Evolutionary conservation across 176 grass and related monocot genomes (phyloP), one percentile per base, ranked within the genome.

Genomic region (Oryza australiensis): DNA sequence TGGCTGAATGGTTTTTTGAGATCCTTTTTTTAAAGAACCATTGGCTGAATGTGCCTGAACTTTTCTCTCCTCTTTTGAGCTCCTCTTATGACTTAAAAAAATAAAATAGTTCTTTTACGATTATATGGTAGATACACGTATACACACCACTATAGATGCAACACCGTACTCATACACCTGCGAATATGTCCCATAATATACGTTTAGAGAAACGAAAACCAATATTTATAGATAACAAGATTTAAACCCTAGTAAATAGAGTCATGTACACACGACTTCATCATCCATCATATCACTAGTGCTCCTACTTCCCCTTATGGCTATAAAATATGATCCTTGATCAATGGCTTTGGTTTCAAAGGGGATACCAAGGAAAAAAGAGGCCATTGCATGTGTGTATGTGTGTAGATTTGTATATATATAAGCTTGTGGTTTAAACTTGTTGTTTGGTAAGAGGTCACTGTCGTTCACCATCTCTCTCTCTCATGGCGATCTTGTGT

Each of bases 371-470:
- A 35, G 34, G 34, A 15, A 74, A 22, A 26, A 48, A 48, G 22
- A 55, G 18, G 18, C 5, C 18, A 55, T 55, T 22, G 1, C 35
- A 37, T 8, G 18, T 55, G 15, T n/a, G 20, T n/a, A 9, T 33
- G 1, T 32, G 8, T n/a, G 4, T 33, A 0, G 46, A 49, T 51
- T 12, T 40, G 38, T 30, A 7, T 34, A n/a, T 29, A 32, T 6
- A 16, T 26, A n/a, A 57, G 55, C 64, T 70, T 76, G 70, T 64
- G 40, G 82, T 38, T 75, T 65, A 70, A 74, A 81, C 62, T 22
- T 75, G 69, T 2, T 33, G 77, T 81, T 15, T 42, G 87, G 77
- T 89, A 12, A 30, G 10, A 18, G 22, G 83, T 89, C 87, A 43
- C 78, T 72, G 72, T 89, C 87, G 42, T 46, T 27, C 70, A 70